phyloP scores from a whole-genome alignment of 2,329 filamentous ascomycete genomes.

The Tolypocladium amazonense region DNA sequence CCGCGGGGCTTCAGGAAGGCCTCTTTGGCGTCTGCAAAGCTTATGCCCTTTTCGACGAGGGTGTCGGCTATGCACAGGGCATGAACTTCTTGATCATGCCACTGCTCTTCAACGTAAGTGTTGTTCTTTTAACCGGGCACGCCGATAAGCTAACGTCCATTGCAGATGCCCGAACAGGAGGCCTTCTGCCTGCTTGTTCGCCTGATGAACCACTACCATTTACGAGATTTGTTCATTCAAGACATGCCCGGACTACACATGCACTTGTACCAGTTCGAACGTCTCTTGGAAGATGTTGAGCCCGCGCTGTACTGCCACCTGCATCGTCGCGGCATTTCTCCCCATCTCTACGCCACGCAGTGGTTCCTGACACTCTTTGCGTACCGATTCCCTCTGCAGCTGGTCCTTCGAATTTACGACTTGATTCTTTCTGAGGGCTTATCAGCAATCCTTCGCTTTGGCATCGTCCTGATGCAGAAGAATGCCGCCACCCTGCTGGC shows the following conservation, averaged over 20 bases:
- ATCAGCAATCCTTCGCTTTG: slow-evolving; percentile 88
- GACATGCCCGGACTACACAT: slow-evolving; percentile 96
- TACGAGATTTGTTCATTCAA: slow-evolving; percentile 85
- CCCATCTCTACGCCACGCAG: slow-evolving; percentile 92
- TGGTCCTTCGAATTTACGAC: slow-evolving; percentile 94
- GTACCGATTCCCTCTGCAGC: slow-evolving; percentile 91
- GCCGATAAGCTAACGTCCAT: slow-evolving; percentile 8
- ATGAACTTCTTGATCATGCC: slow-evolving; percentile 99
- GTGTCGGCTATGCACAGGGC: slow-evolving; percentile 91
- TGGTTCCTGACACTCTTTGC: slow-evolving; percentile 99
- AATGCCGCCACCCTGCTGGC: slow-evolving; percentile 67
- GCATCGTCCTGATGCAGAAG: slow-evolving; percentile 91
- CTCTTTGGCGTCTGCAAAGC: slow-evolving; percentile 95
- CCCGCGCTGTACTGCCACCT: slow-evolving; percentile 93
- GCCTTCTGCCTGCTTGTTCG: slow-evolving; percentile 88
- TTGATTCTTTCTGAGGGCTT: slow-evolving; percentile 88
- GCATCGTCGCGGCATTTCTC: slow-evolving; percentile 73
- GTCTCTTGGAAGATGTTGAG: slow-evolving; percentile 85
- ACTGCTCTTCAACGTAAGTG: slow-evolving; percentile 75
- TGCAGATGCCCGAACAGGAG: slow-evolving; percentile 91
- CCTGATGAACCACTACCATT: slow-evolving; percentile 91
- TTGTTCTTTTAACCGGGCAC: neutral
- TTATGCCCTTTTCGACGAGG: slow-evolving; percentile 90
- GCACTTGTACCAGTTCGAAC: slow-evolving; percentile 89
- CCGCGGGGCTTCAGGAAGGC: slow-evolving; percentile 83